Base-by-base conservation (phyloP, 2,329 filamentous ascomycete genomes). In the Boeremia lycopersici region DNA sequence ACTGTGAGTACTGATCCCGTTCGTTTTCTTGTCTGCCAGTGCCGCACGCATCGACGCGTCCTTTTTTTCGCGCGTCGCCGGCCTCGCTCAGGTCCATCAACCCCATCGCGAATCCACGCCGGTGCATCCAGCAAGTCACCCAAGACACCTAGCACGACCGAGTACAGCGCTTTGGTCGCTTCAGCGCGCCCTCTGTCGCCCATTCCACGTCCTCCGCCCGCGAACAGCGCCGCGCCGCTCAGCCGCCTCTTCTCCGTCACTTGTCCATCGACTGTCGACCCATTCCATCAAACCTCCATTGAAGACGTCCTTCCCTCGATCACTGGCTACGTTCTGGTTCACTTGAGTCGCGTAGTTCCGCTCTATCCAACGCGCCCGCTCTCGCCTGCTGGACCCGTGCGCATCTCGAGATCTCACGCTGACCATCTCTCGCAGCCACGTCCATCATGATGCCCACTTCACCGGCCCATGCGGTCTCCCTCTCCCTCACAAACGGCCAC, bases 401-500 rank as follows among this genome's bases (percentile, higher is more conserved):
- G 60, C 62, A 61, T 66, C 56, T 61, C 58, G 62, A 72, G 63
- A 63, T 68, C 73, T 72, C 59, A 56, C 67, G 74, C 78, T 81
- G 73, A 79, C 76, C 66, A 72, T 75, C 70, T 74, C 59, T 56
- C 59, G 63, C 61, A 85, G 83, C 82, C 79, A 82, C 82, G 82
- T 86, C 83, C 82, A 81, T 83, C 81, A 78, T 81, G 77, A 82
- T 84, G 78, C 81, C 81, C 76, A 82, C 81, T 79, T 83, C 81
- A 73, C 86, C 88, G 81, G 73, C 76, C 68, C 85, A 84, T 79
- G 82, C 82, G 77, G 82, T 85, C 72, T 80, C 82, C 68, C 81
- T 86, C 76, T 82, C 84, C 77, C 81, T 86, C 71, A 81, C 83
- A 69, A 90, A 91, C 77, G 89, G 88, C 71, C 84, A 87, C 75